Evolutionary conservation across 441 rosid genomes (phyloP), one percentile per base, ranked within the genome.

Genomic region (Mallotus japonicus): DNA sequence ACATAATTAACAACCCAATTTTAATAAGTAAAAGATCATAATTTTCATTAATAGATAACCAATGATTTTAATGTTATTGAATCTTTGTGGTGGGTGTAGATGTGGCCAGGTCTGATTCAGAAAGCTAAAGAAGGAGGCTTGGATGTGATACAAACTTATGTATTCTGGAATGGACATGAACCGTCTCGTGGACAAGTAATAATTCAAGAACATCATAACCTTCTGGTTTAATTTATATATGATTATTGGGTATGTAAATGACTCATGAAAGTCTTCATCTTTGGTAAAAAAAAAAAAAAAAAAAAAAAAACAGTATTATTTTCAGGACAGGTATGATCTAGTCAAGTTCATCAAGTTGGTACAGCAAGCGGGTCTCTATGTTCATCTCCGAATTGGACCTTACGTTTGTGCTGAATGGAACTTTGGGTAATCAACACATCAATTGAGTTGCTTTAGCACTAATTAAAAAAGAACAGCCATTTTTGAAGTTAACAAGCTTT

Each of bases 351-450:
- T 95, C 81, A 92, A 91, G 88, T 79, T 92, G 82, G 96, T 78
- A 71, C 72, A 86, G 72, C 90, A 90, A 79, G 92, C 99, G 59
- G 99, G 97, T 57, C 97, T 95, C 70, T 89, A 89, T 81, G 93
- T 89, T 81, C 86, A 95, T 86, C 91, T 95, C 22, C 83, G 98
- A 82, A 86, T 92, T 82, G 99, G 99, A 73, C 99, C 99, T 71
- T 92, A 88, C 80, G 89, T 89, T 78, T 95, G 97, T 70, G 99
- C 97, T 15, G 97, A 95, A 73, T 94, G 97, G 99, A 92, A 94
- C 79, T 90, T 88, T 24, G 99, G 99, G 97, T 95, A 85, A 76
- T 24, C 55, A 14, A 20, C 8, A 42, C 46, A 57, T 4, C 28
- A 50, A 40, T 6, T 8, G 10, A 3, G 16, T 15, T 53, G 19